Conservation (phyloP, 179 eudicot species). For the Spinacia oleracea region DNA sequence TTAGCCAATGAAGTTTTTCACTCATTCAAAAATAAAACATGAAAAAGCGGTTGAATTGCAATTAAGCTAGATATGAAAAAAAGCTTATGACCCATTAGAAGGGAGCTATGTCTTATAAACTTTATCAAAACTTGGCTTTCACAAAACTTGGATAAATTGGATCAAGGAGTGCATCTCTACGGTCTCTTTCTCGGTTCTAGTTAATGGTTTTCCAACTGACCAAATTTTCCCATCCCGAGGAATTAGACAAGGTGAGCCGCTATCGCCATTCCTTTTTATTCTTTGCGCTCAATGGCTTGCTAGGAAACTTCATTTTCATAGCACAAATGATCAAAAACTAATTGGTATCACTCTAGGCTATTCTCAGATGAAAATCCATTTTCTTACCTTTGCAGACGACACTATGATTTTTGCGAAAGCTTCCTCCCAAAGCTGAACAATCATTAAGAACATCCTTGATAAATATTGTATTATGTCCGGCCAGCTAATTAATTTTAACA, state of each 20-base stretch:
- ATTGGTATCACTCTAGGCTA: not conserved
- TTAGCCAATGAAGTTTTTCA: no score
- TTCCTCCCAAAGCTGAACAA: not conserved
- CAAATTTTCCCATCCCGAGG: no score
- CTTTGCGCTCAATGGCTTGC: not conserved
- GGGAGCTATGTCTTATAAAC: no score
- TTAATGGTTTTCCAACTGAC: no score
- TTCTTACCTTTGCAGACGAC: not conserved
- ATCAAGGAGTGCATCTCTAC: no score
- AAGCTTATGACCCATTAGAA: no score
- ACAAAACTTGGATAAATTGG: no score
- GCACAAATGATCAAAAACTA: not conserved
- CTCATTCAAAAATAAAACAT: no score
- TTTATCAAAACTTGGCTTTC: no score
- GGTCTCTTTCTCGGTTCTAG: no score
- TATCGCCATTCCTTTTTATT: not conserved
- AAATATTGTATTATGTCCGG: not conserved
- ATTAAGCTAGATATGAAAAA: no score
- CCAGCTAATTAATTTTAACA: not conserved
- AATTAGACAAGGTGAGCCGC: not conserved
- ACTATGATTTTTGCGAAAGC: not conserved
- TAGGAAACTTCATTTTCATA: not conserved
- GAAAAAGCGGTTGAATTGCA: no score
- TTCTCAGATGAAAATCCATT: not conserved
- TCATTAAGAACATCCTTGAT: not conserved